phyloP scores from a whole-genome alignment of 2,329 filamentous ascomycete genomes.

The Colletotrichum sp. region DNA sequence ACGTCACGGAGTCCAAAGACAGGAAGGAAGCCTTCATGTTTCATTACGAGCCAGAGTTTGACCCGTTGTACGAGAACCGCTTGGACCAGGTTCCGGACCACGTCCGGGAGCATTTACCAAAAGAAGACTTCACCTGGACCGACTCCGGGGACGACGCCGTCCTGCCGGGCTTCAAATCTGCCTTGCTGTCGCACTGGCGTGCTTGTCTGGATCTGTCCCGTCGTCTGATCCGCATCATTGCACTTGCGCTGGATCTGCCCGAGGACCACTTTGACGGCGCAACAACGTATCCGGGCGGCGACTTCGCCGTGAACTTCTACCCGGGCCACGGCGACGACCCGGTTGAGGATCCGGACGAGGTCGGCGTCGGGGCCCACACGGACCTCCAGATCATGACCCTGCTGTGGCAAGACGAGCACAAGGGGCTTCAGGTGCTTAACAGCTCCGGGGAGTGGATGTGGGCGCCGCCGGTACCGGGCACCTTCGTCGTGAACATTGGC shows the following conservation, averaged over 20 bases:
- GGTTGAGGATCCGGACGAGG: constrained; percentile 28
- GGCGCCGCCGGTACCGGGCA: constrained; percentile 26
- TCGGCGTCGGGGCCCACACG: constrained; percentile 52
- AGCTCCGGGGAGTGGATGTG: constrained; percentile 26
- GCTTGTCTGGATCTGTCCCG: constrained; percentile 25
- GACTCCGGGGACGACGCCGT: constrained; percentile 31
- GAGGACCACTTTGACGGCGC: constrained; percentile 23
- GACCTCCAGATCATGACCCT: constrained; percentile 54
- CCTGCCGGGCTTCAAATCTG: constrained; percentile 43
- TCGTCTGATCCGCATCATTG: constrained; percentile 24
- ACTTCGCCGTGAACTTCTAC: constrained; percentile 29
- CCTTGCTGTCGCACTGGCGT: constrained; percentile 48
- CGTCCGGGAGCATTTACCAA: constrained; percentile 13
- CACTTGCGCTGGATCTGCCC: constrained; percentile 25
- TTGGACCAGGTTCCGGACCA: constrained; percentile 4
- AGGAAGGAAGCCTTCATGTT: constrained; percentile 29
- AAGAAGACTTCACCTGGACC: constrained; percentile 19
- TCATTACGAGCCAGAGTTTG: constrained; percentile 46
- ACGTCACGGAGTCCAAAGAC: constrained; percentile 33
- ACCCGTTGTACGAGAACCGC: constrained; percentile 30
- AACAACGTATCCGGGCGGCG: constrained; percentile 25
- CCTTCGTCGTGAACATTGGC: constrained; percentile 31
- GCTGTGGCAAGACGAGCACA: constrained; percentile 48
- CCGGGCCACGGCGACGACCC: constrained; percentile 21
- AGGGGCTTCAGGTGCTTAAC: constrained; percentile 27